phyloP scores from a whole-genome alignment of 805 yeast species.

The Tetrapisispora arboricola region DNA sequence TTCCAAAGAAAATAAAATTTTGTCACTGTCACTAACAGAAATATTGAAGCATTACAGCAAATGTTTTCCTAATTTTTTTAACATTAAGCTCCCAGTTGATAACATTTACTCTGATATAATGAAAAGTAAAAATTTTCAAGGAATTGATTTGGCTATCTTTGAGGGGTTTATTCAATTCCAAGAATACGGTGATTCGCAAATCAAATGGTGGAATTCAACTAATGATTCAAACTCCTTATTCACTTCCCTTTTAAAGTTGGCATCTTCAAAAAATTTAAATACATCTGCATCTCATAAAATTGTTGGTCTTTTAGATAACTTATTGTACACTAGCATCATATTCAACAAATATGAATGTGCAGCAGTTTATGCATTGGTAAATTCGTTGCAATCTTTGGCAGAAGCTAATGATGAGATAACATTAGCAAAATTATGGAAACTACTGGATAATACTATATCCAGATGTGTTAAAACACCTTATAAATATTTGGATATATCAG shows the following conservation, averaged over 20 bases:
- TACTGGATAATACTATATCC: conserved; percentile 67
- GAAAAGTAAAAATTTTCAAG: conserved; percentile 29
- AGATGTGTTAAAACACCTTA: conserved; percentile 69
- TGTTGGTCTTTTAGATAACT: conserved; percentile 36
- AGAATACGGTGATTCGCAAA: conserved; percentile 39
- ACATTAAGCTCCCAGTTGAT: conserved; percentile 24
- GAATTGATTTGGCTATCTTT: conserved; percentile 47
- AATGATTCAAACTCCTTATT: conserved; percentile 48
- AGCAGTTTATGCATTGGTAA: conserved; percentile 46
- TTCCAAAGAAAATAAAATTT: conserved; percentile 33
- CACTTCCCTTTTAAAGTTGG: conserved; percentile 51
- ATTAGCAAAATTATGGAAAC: conserved; percentile 39
- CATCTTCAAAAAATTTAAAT: conserved; percentile 27
- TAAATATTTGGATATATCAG: conserved; percentile 62
- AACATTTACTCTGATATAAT: conserved; percentile 31
- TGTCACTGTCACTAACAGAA: conserved; percentile 39
- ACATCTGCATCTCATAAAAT: conserved; percentile 34
- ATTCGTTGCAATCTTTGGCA: conserved; percentile 32
- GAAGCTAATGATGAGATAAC: conserved; percentile 6
- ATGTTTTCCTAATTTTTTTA: conserved; percentile 30
- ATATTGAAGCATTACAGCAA: conserved; percentile 34
- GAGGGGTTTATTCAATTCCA: conserved; percentile 55
- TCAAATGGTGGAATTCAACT: conserved; percentile 72
- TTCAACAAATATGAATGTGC: conserved; percentile 44
- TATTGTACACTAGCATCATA: conserved; percentile 43